Percentiles rank a stretch among this genome's conserved stretches.
These are phyloP conservation scores for Solanum tarapatanum DNA, from an alignment of 257 asterid species.

Conservation along the genomic window DNA sequence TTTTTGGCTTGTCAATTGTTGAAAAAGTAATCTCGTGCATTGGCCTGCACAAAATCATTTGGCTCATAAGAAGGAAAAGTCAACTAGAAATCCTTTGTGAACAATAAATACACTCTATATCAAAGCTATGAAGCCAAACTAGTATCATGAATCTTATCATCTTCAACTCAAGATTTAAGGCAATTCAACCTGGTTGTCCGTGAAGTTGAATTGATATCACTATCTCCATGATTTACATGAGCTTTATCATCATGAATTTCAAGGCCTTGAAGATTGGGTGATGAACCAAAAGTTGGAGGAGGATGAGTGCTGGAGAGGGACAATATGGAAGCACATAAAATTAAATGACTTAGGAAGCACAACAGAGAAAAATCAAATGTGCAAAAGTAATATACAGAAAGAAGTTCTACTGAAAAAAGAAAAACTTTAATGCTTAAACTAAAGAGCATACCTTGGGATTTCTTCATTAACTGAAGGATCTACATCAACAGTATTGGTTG, in stretches of 20 bases:
- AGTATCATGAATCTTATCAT: neutral
- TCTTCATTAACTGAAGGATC: conserved; percentile 20
- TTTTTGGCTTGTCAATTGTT: conserved; percentile 37
- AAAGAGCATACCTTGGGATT: conserved; percentile 19
- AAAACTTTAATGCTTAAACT: conserved; percentile 5
- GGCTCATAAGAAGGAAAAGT: neutral
- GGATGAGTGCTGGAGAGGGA: conserved; percentile 23
- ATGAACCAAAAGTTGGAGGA: conserved; percentile 49
- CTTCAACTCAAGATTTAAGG: neutral
- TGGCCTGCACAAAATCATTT: conserved; percentile 25
- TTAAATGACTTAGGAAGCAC: neutral
- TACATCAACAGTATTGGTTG: conserved; percentile 11
- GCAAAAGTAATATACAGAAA: neutral
- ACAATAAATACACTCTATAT: neutral
- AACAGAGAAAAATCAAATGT: neutral
- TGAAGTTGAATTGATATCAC: conserved; percentile 18
- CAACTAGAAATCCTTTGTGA: neutral
- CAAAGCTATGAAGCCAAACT: neutral
- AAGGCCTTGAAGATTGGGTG: conserved; percentile 34
- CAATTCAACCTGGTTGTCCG: conserved; percentile 13
- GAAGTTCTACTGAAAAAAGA: neutral
- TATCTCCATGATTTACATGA: conserved; percentile 13
- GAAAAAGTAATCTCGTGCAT: conserved; percentile 49
- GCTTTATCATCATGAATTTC: conserved; percentile 14
- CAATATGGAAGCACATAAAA: neutral